Conservation (phyloP, 176 grass and related monocot species). For the Carex myosuroides region DNA sequence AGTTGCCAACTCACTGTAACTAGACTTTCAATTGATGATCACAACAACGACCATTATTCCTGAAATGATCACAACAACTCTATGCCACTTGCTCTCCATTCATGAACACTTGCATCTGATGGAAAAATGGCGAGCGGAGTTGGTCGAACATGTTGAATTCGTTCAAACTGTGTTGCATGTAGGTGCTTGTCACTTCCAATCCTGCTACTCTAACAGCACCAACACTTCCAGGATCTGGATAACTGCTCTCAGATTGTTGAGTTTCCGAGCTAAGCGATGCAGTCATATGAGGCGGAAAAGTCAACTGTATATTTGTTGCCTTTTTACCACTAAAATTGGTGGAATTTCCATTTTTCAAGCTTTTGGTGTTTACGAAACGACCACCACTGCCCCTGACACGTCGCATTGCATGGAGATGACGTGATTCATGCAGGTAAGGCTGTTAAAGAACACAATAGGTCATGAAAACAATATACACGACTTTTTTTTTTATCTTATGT, state of each 20-base stretch:
- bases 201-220: background rate
- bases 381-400: slow-evolving; percentile 51
- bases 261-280: slow-evolving; percentile 24
- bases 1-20: slow-evolving; percentile 31
- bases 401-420: slow-evolving; percentile 60
- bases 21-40: slow-evolving; percentile 36
- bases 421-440: slow-evolving; percentile 67
- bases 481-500: background rate
- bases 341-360: background rate
- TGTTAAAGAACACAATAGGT: slow-evolving; percentile 14
- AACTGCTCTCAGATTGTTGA: slow-evolving; percentile 25
- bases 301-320: background rate
- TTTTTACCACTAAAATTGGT: background rate
- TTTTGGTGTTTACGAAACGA: slow-evolving; percentile 56
- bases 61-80: slow-evolving; percentile 22
- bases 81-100: slow-evolving; percentile 4
- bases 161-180: background rate
- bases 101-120: slow-evolving; percentile 19
- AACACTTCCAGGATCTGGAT: slow-evolving; percentile 3
- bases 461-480: background rate
- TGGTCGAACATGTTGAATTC: slow-evolving; percentile 21
- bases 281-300: background rate
- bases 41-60: slow-evolving; percentile 21
- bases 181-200: slow-evolving; percentile 25
- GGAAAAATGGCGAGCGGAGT: slow-evolving; percentile 20